Conservation (phyloP, 164 flowering plant species). For the Nymphaea colorata region DNA sequence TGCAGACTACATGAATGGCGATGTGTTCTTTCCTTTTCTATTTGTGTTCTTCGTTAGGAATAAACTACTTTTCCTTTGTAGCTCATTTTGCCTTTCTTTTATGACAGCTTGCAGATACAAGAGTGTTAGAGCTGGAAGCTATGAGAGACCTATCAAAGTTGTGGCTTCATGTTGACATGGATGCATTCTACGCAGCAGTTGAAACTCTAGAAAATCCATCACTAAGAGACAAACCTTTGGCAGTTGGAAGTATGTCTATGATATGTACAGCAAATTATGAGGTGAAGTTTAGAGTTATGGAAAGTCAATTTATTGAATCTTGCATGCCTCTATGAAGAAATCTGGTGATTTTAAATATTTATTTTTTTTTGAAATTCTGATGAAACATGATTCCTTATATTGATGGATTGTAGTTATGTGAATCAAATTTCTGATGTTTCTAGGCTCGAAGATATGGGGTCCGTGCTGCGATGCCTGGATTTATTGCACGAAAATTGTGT, state of each 20-base stretch:
- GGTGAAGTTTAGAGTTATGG: constrained; percentile 23
- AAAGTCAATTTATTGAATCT: constrained; percentile 8
- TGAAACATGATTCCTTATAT: too few species aligned
- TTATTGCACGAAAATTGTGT: constrained; percentile 89
- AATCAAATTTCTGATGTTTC: not conserved
- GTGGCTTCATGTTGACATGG: constrained; percentile 99
- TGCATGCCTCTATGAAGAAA: constrained; percentile 5
- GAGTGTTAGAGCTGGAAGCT: constrained; percentile 68
- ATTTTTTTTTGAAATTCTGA: too few species aligned
- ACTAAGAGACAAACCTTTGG: constrained; percentile 81
- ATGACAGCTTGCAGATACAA: constrained; percentile 68
- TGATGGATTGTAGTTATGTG: too few species aligned
- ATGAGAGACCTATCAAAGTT: constrained; percentile 61
- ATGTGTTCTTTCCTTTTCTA: too few species aligned
- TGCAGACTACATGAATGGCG: too few species aligned
- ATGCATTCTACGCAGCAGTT: constrained; percentile 98
- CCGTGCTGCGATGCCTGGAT: constrained; percentile 99
- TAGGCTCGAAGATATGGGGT: constrained; percentile 93
- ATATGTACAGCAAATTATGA: constrained; percentile 96
- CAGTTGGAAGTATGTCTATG: constrained; percentile 98
- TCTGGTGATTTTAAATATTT: not conserved
- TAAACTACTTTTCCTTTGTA: too few species aligned
- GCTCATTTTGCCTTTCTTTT: too few species aligned
- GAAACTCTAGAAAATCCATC: constrained; percentile 78
- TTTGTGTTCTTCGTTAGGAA: too few species aligned